phyloP scores from a whole-genome alignment of 805 yeast species.

The Brettanomyces naardenensis region DNA sequence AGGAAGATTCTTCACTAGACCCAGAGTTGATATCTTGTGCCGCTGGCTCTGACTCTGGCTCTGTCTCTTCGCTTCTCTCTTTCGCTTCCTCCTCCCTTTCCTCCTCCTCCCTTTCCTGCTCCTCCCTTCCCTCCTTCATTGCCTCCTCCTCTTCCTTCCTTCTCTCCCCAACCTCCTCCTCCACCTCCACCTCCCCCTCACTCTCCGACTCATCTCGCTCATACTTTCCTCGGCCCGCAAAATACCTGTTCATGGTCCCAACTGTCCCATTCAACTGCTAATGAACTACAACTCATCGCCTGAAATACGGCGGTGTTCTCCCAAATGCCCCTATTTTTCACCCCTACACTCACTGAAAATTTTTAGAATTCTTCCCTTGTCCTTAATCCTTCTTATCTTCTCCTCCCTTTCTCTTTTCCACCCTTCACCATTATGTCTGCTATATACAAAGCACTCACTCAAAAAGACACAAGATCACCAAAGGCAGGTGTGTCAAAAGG shows the following conservation, averaged over 20 bases:
- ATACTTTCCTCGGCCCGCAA: conserved; percentile 5
- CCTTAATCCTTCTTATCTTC: background rate
- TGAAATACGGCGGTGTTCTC: too few relatives aligned
- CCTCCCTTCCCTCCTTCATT: conserved; percentile 2
- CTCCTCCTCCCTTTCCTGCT: conserved; percentile 13
- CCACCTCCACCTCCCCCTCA: conserved; percentile 1
- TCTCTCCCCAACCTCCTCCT: background rate
- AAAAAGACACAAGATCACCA: conserved; percentile 11
- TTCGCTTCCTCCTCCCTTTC: conserved; percentile 7
- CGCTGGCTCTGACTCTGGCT: background rate
- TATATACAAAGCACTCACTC: conserved; percentile 52
- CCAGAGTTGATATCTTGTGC: background rate
- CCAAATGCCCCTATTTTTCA: too few relatives aligned
- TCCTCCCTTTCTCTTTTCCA: too few relatives aligned
- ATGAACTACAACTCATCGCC: too few relatives aligned
- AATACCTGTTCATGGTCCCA: conserved; percentile 3
- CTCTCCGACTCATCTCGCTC: conserved; percentile 1
- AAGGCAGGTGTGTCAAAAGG: conserved; percentile 27
- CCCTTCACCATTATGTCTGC: conserved; percentile 47
- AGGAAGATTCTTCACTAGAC: background rate
- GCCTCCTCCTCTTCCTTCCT: background rate
- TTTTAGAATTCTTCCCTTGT: background rate
- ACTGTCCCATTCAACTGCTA: too few relatives aligned
- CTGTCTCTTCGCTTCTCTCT: background rate
- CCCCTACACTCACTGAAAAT: too few relatives aligned